Evolutionary conservation across 108 stramenopile species (phyloP).

Genomic region (Asterionellopsis glacialis): DNA sequence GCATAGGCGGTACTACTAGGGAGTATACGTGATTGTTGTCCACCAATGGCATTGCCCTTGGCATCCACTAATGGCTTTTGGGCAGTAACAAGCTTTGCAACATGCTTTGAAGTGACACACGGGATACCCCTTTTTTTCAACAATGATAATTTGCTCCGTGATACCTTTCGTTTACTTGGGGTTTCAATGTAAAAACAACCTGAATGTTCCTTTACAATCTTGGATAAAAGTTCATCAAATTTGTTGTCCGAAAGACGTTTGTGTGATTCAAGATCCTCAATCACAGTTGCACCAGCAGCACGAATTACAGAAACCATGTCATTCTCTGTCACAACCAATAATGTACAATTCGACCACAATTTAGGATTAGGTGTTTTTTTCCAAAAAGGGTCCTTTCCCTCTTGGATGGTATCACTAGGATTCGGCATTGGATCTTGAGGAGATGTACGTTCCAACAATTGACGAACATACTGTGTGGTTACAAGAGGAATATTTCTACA

Average conservation of each 20-base stretch:
- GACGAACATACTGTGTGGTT: conserved; percentile 3
- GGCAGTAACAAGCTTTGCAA: too few relatives aligned
- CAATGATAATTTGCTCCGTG: too few relatives aligned
- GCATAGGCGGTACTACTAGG: too few relatives aligned
- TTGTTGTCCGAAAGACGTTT: neutral
- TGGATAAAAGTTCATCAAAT: neutral
- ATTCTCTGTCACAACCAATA: conserved; percentile 4
- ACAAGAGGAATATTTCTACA: conserved; percentile 8
- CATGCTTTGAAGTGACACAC: too few relatives aligned
- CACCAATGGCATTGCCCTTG: too few relatives aligned
- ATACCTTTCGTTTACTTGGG: too few relatives aligned
- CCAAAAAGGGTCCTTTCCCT: conserved; percentile 14
- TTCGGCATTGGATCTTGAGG: conserved; percentile 11
- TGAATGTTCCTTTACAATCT: neutral
- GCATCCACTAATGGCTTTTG: too few relatives aligned
- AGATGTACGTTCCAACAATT: neutral
- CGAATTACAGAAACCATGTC: conserved; percentile 9
- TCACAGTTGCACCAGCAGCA: conserved; percentile 8
- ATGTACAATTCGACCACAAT: conserved; percentile 6
- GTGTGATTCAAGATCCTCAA: neutral
- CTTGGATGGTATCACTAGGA: conserved; percentile 1
- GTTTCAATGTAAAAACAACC: too few relatives aligned
- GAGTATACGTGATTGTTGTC: too few relatives aligned
- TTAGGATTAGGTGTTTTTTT: conserved; percentile 9
- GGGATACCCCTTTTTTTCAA: too few relatives aligned